Evolutionary conservation across 352 stramenopile species (phyloP).

Genomic region (Albugo laibachii): DNA sequence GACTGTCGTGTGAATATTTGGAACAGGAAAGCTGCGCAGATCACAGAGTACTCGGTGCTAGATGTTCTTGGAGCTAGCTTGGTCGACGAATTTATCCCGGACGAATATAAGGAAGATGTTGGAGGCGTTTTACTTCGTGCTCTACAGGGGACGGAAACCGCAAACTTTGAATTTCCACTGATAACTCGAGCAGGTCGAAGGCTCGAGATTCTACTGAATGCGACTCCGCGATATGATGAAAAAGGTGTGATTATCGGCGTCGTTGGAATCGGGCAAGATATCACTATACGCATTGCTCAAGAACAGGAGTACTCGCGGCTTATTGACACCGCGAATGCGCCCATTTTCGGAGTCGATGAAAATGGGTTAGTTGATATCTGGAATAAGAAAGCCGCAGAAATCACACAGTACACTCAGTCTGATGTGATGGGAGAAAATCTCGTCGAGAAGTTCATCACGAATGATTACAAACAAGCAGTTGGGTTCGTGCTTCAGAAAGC

Average conservation of each 20-base stretch:
- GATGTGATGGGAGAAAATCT: slow-evolving; percentile 80
- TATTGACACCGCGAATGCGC: slow-evolving; percentile 77
- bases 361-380: slow-evolving; percentile 68
- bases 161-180: slow-evolving; percentile 78
- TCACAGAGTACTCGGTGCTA: slow-evolving; percentile 78
- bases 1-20: slow-evolving; percentile 72
- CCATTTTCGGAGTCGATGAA: slow-evolving; percentile 75
- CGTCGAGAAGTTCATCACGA: slow-evolving; percentile 77
- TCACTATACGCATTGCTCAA: slow-evolving; percentile 64
- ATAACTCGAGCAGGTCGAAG: slow-evolving; percentile 59
- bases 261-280: slow-evolving; percentile 67
- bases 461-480: too few relatives aligned
- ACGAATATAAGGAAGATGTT: slow-evolving; percentile 39
- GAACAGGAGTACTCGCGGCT: slow-evolving; percentile 74
- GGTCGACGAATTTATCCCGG: slow-evolving; percentile 80
- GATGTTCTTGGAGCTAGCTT: slow-evolving; percentile 77
- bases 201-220: slow-evolving; percentile 70
- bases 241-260: slow-evolving; percentile 62
- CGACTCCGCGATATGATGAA: slow-evolving; percentile 61
- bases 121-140: slow-evolving; percentile 32
- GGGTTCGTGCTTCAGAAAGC: too few relatives aligned
- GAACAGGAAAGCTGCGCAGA: slow-evolving; percentile 81
- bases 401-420: slow-evolving; percentile 71
- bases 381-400: slow-evolving; percentile 81
- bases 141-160: slow-evolving; percentile 33